Evolutionary conservation across 2,329 filamentous ascomycete species (phyloP).

Genomic region (Teratosphaeria nubilosa): DNA sequence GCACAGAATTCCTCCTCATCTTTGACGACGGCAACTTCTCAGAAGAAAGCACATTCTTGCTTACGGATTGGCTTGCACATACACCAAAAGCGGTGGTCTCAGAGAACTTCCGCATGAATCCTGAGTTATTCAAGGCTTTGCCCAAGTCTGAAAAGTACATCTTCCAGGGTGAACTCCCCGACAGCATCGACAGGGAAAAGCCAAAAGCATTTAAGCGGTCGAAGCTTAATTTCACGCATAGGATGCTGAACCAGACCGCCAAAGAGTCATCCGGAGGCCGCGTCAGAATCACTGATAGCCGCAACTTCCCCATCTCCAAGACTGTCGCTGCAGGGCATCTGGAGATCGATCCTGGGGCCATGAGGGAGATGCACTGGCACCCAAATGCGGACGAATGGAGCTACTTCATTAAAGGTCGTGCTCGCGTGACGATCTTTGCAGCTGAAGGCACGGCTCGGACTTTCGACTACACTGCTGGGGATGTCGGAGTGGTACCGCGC

Average conservation of each 20-base stretch:
- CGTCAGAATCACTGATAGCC: constrained; percentile 66
- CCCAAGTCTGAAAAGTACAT: constrained; percentile 64
- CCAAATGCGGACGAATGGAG: constrained; percentile 49
- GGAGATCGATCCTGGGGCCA: constrained; percentile 58
- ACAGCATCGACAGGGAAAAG: constrained; percentile 54
- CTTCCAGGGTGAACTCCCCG: constrained; percentile 56
- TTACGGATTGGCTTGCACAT: constrained; percentile 61
- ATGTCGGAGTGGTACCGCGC: constrained; percentile 64
- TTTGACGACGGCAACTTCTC: constrained; percentile 52
- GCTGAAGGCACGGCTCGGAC: constrained; percentile 59
- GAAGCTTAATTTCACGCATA: constrained; percentile 59
- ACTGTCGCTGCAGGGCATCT: constrained; percentile 64
- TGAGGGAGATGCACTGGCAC: constrained; percentile 79
- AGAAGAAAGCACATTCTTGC: constrained; percentile 59
- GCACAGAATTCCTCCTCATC: constrained; percentile 54
- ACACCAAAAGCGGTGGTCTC: constrained; percentile 61
- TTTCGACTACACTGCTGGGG: constrained; percentile 65
- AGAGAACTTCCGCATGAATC: constrained; percentile 65
- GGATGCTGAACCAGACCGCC: constrained; percentile 60
- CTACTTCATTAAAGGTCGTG: constrained; percentile 64
- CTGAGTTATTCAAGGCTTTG: constrained; percentile 59
- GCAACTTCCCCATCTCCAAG: constrained; percentile 63
- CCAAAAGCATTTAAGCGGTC: constrained; percentile 57
- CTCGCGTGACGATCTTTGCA: constrained; percentile 64
- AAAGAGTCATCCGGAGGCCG: constrained; percentile 57